Conservation (phyloP, 495 filamentous ascomycete genomes). For the Cercophora sp. region DNA sequence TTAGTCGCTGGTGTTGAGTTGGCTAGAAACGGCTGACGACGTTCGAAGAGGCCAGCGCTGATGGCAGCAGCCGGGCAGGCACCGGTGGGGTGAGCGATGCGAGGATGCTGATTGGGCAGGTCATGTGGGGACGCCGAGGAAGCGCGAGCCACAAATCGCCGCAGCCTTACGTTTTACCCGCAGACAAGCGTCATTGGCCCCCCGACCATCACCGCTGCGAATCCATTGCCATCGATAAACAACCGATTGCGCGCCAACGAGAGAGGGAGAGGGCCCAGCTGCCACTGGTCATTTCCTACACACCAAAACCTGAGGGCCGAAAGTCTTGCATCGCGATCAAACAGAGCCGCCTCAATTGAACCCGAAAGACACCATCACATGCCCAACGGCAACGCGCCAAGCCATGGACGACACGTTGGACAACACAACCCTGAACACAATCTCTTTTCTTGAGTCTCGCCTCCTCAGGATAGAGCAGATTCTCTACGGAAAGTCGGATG, state of each 20-base stretch:
- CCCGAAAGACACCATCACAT: too few relatives aligned
- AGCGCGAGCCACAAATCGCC: neutral
- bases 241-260: too few relatives aligned
- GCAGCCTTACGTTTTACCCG: neutral
- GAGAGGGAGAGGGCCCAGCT: too few relatives aligned
- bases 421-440: slow-evolving; percentile 55
- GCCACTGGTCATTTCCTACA: too few relatives aligned
- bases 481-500: slow-evolving; percentile 48
- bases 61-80: neutral
- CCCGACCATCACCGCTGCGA: too few relatives aligned
- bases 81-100: neutral
- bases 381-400: neutral
- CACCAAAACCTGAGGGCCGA: too few relatives aligned
- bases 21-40: neutral
- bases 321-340: too few relatives aligned
- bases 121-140: neutral
- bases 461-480: slow-evolving; percentile 70
- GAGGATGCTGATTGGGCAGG: neutral
- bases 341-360: too few relatives aligned
- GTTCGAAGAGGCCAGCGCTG: neutral
- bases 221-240: too few relatives aligned
- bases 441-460: slow-evolving; percentile 73
- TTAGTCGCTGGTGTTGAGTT: too few relatives aligned
- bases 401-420: slow-evolving; percentile 47
- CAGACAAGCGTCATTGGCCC: neutral